These are phyloP conservation scores for Ophiostoma ulmi DNA, from an alignment of 2,329 filamentous ascomycete genomes.

Conservation along the genomic window DNA sequence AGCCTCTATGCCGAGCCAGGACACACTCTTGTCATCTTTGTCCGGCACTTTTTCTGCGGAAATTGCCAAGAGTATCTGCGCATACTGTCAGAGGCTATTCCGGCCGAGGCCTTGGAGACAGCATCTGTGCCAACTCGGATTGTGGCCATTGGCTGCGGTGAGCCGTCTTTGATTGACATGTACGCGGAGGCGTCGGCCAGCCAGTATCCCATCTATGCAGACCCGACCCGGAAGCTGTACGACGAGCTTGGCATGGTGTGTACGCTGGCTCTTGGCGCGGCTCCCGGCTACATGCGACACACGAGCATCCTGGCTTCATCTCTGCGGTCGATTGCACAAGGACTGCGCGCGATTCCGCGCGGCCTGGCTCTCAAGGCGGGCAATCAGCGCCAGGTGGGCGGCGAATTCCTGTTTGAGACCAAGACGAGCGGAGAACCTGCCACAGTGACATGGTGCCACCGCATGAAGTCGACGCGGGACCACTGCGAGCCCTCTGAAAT, in stretches of 20 bases:
- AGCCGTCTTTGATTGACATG: constrained; percentile 60
- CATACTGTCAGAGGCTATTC: constrained; percentile 55
- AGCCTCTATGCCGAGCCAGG: constrained; percentile 54
- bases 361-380: constrained; percentile 60
- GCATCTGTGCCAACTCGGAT: constrained; percentile 58
- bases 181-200: constrained; percentile 61
- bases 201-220: constrained; percentile 71
- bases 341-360: constrained; percentile 51
- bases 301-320: constrained; percentile 46
- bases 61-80: constrained; percentile 73
- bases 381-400: constrained; percentile 64
- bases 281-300: constrained; percentile 60
- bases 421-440: constrained; percentile 25
- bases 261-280: constrained; percentile 54
- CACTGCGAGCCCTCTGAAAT: constrained; percentile 67
- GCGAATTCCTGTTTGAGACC: constrained; percentile 69
- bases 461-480: constrained; percentile 74
- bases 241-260: constrained; percentile 62
- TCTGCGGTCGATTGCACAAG: constrained; percentile 52
- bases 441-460: constrained; percentile 68
- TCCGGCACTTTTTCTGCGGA: constrained; percentile 76
- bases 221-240: constrained; percentile 64
- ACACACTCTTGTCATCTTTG: constrained; percentile 64
- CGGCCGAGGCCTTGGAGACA: constrained; percentile 44
- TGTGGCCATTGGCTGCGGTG: constrained; percentile 67